These are phyloP conservation scores for Zasmidium cellare DNA, from an alignment of 2,329 filamentous ascomycete species.

Conservation along the genomic window DNA sequence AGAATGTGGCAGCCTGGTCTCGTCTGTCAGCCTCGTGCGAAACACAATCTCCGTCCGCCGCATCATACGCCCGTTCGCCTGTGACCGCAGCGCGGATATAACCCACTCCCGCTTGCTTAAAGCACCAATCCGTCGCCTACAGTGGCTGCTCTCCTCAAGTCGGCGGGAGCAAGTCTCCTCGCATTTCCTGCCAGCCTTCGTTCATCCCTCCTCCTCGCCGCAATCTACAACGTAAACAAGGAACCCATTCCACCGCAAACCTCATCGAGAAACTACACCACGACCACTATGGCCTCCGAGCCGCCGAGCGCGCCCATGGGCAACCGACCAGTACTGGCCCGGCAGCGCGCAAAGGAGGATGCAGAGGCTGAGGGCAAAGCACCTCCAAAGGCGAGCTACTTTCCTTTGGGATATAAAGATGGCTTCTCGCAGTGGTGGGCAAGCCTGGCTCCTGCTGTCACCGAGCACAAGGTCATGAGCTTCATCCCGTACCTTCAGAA, in stretches of 20 bases:
- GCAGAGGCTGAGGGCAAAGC: constrained; percentile 17
- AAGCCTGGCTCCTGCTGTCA: constrained; percentile 74
- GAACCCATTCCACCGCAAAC: no score
- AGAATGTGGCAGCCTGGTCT: not conserved
- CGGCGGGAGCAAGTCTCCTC: not conserved
- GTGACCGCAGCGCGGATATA: not conserved
- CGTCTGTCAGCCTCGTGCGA: not conserved
- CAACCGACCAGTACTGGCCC: constrained; percentile 33
- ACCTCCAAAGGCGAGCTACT: constrained; percentile 43
- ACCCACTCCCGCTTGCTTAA: not conserved
- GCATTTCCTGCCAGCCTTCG: constrained; percentile 3
- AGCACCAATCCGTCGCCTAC: not conserved
- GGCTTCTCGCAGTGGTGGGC: constrained; percentile 95
- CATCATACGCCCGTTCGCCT: not conserved
- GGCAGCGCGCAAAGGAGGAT: constrained; percentile 33
- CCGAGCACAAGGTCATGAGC: constrained; percentile 84
- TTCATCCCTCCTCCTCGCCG: constrained; percentile 4
- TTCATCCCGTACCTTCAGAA: constrained; percentile 78
- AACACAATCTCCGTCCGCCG: not conserved
- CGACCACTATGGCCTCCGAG: constrained; percentile 35
- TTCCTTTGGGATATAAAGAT: constrained; percentile 89
- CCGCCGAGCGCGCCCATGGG: constrained; percentile 14
- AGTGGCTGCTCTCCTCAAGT: not conserved
- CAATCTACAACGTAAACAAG: not conserved
- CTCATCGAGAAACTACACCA: constrained; percentile 5